Base-by-base conservation (phyloP, 2,329 filamentous ascomycete species). In the Alternaria triticina region DNA sequence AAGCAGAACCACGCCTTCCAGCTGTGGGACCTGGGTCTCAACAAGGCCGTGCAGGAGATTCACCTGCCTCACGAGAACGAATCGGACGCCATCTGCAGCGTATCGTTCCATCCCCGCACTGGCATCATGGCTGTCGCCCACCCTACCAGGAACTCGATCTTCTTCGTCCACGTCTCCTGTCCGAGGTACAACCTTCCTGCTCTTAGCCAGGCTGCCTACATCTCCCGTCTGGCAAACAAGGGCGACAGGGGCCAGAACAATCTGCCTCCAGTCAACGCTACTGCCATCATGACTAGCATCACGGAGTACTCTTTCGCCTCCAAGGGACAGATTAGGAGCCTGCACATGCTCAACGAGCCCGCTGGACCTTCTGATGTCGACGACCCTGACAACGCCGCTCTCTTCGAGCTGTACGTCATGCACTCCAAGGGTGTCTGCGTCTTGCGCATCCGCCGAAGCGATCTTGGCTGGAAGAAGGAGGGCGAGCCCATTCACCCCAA, bases 1-100 rank as follows among this genome's bases (percentile, higher is more conserved):
- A 97, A 98, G 84, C 96, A 99, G 81, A 99, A 99, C 81, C 96
- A 99, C 83, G 96, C 95, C 59, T 88, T 99, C 66, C 96, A 99
- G 84, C 88, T 99, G 47, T 99, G 96, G 96, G 96, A 99, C 84
- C 89, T 99, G 76, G 94, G 92, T 45, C 89, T 99, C 33, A 92
- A 91, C 70, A 97, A 97, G 82, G 93, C 94, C 28, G 96, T 99
- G 40, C 95, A 99, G 79, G 96, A 99, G 83, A 90, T 99, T 79
- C 96, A 97, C 79, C 89, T 99, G 60, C 96, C 96, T 1, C 95
- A 99, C 77, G 92, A 92, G 82, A 97, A 96, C 77, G 95, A 98
- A 79, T 96, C 93, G 4, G 95, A 97, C 80, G 94, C 94, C n/a
- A 95, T 98, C 65, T 99, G 96, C 85, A 98, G 94, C 78, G 91